Evolutionary conservation across 345 rosid genomes (phyloP), one percentile per base, ranked within the genome.

Genomic region (Populus davidiana): DNA sequence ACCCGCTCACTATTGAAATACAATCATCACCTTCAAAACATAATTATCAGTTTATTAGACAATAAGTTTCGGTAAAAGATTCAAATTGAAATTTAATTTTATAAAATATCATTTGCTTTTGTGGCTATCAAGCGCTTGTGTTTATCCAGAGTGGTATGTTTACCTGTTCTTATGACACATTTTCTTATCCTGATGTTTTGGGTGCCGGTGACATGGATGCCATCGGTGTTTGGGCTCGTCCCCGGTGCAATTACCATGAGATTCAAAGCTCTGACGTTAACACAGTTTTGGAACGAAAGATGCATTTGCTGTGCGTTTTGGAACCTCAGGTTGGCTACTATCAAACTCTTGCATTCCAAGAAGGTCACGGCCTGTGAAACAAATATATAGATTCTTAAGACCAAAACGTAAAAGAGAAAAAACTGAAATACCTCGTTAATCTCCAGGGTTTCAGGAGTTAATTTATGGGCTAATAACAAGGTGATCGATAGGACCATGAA

Each of bases 201-300:
- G 49, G 97, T 87, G 52, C 77, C 88, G 2, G 87, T 84, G 56
- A 96, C 92, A 73, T 95, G 98, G 77, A 95, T 91, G 0, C 99
- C 99, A 68, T 95, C 99, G 0, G 99, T 95, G 79, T 96, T 96
- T 13, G 97, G 99, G 79, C 99, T 96, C 6, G 86, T 62, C 11
- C 73, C 90, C 0, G 99, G 98, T 27, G 98, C 89, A 12, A 72
- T 82, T 27, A 95, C 88, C 44, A 66, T 35, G 56, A 95, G 89
- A 67, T 88, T 83, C 73, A 78, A 75, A 31, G 88, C 96, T 66
- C 76, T 80, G 0, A 92, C 98, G 64, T 93, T 90, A 0, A 74
- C 5, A 56, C 97, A 90, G 10, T 87, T 76, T 43, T 88, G 83
- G 78, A 95, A 88, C 11, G 74, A 52, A 14, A 95, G 49, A 79